These are phyloP conservation scores for Microcyclospora pomicola DNA, from an alignment of 2,329 filamentous ascomycete species.

Conservation along the genomic window DNA sequence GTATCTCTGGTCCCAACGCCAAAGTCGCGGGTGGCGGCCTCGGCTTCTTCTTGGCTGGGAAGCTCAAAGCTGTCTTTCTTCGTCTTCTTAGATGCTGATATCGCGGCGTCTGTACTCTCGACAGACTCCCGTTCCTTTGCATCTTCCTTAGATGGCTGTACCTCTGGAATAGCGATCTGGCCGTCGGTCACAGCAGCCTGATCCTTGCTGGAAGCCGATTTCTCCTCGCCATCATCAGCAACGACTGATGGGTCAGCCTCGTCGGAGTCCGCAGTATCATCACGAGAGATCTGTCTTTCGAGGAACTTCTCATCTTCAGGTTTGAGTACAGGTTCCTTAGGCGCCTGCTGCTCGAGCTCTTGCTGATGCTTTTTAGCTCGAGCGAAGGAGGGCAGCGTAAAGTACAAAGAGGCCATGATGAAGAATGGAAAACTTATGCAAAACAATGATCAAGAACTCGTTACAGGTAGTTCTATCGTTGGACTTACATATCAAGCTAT, in stretches of 20 bases:
- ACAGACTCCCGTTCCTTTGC: slow-evolving; percentile 20
- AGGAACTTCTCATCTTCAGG: slow-evolving; percentile 49
- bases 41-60: slow-evolving; percentile 23
- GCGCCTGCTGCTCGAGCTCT: slow-evolving; percentile 22
- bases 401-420: slow-evolving; percentile 9
- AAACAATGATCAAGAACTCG: too few species aligned
- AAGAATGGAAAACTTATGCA: too few species aligned
- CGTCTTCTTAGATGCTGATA: slow-evolving; percentile 11
- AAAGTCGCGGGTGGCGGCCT: slow-evolving; percentile 18
- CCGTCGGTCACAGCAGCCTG: slow-evolving; percentile 14
- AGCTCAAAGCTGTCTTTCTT: slow-evolving; percentile 18
- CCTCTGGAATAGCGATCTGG: slow-evolving; percentile 17
- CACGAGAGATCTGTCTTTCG: slow-evolving; percentile 18
- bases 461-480: too few species aligned
- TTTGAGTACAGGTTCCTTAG: slow-evolving; percentile 37
- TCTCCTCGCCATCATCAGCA: slow-evolving; percentile 13
- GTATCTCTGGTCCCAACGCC: slow-evolving; percentile 7
- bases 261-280: slow-evolving; percentile 12
- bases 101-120: slow-evolving; percentile 6
- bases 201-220: slow-evolving; percentile 12
- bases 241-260: slow-evolving; percentile 8
- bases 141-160: background rate
- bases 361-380: slow-evolving; percentile 24
- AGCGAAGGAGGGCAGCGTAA: slow-evolving; percentile 22
- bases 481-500: too few species aligned